These are phyloP conservation scores for Dipteronia sinensis DNA, from an alignment of 345 rosid species.

Conservation along the genomic window DNA sequence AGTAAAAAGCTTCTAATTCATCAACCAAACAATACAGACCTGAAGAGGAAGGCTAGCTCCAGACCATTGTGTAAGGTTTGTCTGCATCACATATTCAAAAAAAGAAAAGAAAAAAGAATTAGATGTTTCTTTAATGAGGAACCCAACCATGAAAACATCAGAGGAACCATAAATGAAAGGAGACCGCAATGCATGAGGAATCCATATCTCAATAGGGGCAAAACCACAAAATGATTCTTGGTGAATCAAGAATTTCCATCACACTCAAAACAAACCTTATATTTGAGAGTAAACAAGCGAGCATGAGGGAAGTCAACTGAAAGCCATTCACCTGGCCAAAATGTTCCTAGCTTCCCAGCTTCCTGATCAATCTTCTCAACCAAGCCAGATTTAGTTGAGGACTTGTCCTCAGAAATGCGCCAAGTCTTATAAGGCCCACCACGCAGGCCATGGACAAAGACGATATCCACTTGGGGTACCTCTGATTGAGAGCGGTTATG, in stretches of 20 bases:
- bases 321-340: slow-evolving; percentile 99
- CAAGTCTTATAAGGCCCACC: slow-evolving; percentile 96
- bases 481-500: slow-evolving; percentile 35
- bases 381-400: slow-evolving; percentile 90
- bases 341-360: slow-evolving; percentile 95
- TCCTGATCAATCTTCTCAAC: slow-evolving; percentile 98
- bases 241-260: slow-evolving; percentile 10
- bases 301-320: slow-evolving; percentile 83
- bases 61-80: slow-evolving; percentile 92
- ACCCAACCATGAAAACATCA: slow-evolving; percentile 10
- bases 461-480: slow-evolving; percentile 74
- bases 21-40: slow-evolving; percentile 41
- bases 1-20: neutral
- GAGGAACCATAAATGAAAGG: neutral
- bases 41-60: slow-evolving; percentile 98
- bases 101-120: neutral
- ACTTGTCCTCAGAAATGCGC: slow-evolving; percentile 89
- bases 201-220: slow-evolving; percentile 2
- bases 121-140: slow-evolving; percentile 9
- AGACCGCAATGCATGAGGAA: slow-evolving; percentile 5
- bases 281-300: slow-evolving; percentile 82
- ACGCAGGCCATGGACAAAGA: slow-evolving; percentile 93
- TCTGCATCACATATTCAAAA: slow-evolving; percentile 55
- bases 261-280: slow-evolving; percentile 69
- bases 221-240: neutral